phyloP scores from a whole-genome alignment of 1,284 basidiomycete genomes.

The Rhodotorula sp. region DNA sequence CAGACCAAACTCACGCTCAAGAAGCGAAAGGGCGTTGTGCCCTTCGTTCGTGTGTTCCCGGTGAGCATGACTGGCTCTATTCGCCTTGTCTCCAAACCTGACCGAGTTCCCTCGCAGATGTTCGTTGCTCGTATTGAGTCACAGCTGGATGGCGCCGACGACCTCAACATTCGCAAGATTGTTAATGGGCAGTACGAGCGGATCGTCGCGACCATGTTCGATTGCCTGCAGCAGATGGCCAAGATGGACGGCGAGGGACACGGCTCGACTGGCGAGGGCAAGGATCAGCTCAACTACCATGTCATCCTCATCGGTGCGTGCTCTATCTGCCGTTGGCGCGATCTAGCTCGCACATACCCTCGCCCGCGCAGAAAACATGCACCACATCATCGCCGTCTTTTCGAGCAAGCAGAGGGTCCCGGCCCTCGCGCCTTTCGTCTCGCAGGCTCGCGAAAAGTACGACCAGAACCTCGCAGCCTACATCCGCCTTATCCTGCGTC shows the following conservation, averaged over 20 bases:
- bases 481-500: constrained; percentile 78
- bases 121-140: constrained; percentile 81
- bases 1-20: constrained; percentile 85
- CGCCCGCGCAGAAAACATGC: constrained; percentile 78
- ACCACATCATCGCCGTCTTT: constrained; percentile 69
- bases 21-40: constrained; percentile 88
- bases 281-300: constrained; percentile 93
- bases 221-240: constrained; percentile 88
- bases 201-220: constrained; percentile 86
- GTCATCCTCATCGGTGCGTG: constrained; percentile 86
- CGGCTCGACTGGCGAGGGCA: constrained; percentile 66
- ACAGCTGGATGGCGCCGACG: constrained; percentile 76
- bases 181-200: constrained; percentile 84
- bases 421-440: constrained; percentile 63
- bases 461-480: constrained; percentile 83
- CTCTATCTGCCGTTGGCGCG: background rate
- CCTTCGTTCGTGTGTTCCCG: constrained; percentile 90
- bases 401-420: constrained; percentile 36
- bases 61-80: constrained; percentile 45
- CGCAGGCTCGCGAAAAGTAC: constrained; percentile 76
- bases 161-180: constrained; percentile 70
- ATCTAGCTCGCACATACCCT: no score
- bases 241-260: constrained; percentile 67
- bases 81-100: background rate
- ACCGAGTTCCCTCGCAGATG: constrained; percentile 40